Conservation (phyloP, 1,284 basidiomycete genomes). For the Fomitiporia mediterranea region DNA sequence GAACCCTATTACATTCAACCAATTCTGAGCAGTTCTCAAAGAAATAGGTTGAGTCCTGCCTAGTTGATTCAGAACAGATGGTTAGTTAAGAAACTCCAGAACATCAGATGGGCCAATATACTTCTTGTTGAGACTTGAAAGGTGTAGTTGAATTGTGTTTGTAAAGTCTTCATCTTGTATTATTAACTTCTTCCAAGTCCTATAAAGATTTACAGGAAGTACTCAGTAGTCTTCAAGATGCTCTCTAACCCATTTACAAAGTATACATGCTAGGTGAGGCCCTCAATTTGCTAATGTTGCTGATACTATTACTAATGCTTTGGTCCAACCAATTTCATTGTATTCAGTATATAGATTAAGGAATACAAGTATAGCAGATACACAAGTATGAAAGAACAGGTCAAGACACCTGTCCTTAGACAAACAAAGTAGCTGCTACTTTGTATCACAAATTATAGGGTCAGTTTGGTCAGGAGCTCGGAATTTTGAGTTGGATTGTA, state of each 20-base stretch:
- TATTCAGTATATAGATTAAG: too few relatives aligned
- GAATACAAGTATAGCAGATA: conserved; percentile 57
- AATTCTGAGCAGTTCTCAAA: conserved; percentile 24
- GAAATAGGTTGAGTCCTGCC: conserved; percentile 25
- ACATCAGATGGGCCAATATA: conserved; percentile 28
- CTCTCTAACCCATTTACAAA: conserved; percentile 22
- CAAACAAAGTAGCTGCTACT: too few relatives aligned
- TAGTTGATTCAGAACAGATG: conserved; percentile 21
- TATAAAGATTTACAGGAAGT: conserved; percentile 22
- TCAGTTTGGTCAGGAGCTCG: conserved; percentile 51
- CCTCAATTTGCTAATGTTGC: not conserved
- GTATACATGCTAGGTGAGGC: conserved; percentile 10
- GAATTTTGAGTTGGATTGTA: conserved; percentile 57
- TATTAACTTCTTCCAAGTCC: conserved; percentile 19
- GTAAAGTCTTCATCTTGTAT: conserved; percentile 30
- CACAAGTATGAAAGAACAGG: conserved; percentile 38
- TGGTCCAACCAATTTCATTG: not conserved
- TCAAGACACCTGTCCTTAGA: too few relatives aligned
- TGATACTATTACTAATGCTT: not conserved
- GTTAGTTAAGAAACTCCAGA: conserved; percentile 25
- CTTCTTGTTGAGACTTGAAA: conserved; percentile 26
- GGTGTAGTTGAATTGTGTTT: conserved; percentile 27
- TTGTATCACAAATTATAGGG: too few relatives aligned
- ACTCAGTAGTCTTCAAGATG: conserved; percentile 24
- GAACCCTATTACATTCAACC: conserved; percentile 28